These are phyloP conservation scores for Schizothecium vesticola DNA, from an alignment of 495 filamentous ascomycete species.

Conservation along the genomic window DNA sequence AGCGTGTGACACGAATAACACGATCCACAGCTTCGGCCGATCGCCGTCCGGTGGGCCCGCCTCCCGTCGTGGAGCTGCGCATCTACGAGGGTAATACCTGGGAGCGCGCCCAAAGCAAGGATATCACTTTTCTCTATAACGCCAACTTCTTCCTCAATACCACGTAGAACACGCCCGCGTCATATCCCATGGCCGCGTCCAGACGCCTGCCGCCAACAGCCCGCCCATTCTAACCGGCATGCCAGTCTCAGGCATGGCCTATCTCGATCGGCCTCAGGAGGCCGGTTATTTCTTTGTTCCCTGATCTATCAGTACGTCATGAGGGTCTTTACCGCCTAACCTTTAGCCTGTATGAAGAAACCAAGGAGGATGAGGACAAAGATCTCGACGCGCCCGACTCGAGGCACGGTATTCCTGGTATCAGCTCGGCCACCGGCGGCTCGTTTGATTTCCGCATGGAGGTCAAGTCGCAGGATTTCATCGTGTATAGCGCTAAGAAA, in stretches of 20 bases:
- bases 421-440: constrained; percentile 21
- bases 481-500: constrained; percentile 95
- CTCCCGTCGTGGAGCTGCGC: constrained; percentile 88
- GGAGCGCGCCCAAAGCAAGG: constrained; percentile 56
- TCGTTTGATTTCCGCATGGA: constrained; percentile 58
- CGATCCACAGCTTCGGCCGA: constrained; percentile 94
- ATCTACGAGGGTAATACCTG: constrained; percentile 69
- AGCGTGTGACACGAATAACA: constrained; percentile 13
- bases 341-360: constrained; percentile 91
- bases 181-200: constrained; percentile 77
- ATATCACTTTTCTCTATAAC: constrained; percentile 88
- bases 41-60: constrained; percentile 92
- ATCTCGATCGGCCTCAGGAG: constrained; percentile 82
- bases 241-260: constrained; percentile 93
- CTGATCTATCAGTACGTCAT: constrained; percentile 92
- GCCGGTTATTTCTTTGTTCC: constrained; percentile 98
- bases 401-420: constrained; percentile 1
- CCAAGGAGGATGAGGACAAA: constrained; percentile 60
- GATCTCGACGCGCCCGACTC: constrained; percentile 30
- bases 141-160: constrained; percentile 98
- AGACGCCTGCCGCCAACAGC: constrained; percentile 55
- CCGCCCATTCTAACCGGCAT: constrained; percentile 89
- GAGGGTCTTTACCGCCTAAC: constrained; percentile 84
- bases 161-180: constrained; percentile 80
- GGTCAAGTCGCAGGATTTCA: constrained; percentile 81